phyloP scores from a whole-genome alignment of 257 asterid genomes.

The Rhazya stricta region DNA sequence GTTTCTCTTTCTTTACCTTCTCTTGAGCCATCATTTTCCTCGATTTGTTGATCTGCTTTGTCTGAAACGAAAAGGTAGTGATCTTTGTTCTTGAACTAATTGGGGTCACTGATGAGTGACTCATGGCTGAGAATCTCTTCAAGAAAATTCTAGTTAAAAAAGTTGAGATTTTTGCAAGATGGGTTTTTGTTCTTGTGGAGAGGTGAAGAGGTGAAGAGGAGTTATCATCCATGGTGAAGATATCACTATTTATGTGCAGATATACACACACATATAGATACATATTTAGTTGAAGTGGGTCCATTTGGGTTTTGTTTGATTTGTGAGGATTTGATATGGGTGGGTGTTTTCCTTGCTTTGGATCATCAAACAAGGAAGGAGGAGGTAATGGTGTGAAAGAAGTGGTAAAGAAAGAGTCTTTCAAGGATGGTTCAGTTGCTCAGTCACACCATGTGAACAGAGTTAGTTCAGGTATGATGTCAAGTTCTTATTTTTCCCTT shows the following conservation, averaged over 20 bases:
- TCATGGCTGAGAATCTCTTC: slow-evolving; percentile 31
- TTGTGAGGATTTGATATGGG: slow-evolving; percentile 53
- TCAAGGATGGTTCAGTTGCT: slow-evolving; percentile 57
- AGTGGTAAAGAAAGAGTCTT: slow-evolving; percentile 58
- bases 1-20: slow-evolving; percentile 39
- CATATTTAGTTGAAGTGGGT: slow-evolving; percentile 34
- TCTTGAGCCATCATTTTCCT: slow-evolving; percentile 57
- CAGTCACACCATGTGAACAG: slow-evolving; percentile 48
- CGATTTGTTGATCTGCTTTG: slow-evolving; percentile 82
- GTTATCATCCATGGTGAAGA: slow-evolving; percentile 21
- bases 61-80: slow-evolving; percentile 34
- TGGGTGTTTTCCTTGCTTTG: slow-evolving; percentile 84
- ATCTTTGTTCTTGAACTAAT: slow-evolving; percentile 43
- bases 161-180: slow-evolving; percentile 52
- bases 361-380: slow-evolving; percentile 61
- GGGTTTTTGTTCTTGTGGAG: slow-evolving; percentile 36
- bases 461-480: slow-evolving; percentile 59
- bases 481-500: neutral
- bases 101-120: slow-evolving; percentile 41
- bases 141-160: slow-evolving; percentile 20
- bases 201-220: slow-evolving; percentile 36
- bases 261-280: slow-evolving; percentile 18
- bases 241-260: slow-evolving; percentile 18
- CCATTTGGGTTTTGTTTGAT: slow-evolving; percentile 34
- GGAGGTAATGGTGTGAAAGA: slow-evolving; percentile 49